Conservation (phyloP, 1,284 basidiomycete species). For the Naganishia cerealis region DNA sequence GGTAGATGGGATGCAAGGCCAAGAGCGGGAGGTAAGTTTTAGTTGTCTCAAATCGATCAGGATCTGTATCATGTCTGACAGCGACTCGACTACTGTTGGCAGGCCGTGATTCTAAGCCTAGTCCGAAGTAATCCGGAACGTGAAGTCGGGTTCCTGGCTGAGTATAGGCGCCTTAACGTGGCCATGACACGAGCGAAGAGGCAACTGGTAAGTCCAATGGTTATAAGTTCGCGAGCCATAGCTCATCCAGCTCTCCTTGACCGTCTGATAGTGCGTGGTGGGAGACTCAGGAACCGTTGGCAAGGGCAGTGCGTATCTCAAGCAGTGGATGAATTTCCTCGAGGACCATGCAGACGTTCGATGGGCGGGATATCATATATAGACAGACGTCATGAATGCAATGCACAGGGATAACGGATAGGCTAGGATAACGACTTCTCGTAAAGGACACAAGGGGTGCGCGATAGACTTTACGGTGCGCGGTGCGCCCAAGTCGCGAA, state of each 20-base stretch:
- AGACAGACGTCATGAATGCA: not conserved
- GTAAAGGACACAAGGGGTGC: not conserved
- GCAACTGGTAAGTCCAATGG: constrained; percentile 66
- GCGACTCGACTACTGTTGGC: constrained; percentile 41
- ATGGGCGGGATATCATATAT: constrained; percentile 63
- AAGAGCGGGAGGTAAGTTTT: constrained; percentile 60
- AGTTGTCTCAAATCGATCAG: not conserved
- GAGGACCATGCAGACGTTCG: constrained; percentile 85
- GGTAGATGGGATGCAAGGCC: constrained; percentile 89
- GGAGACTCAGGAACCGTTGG: constrained; percentile 86
- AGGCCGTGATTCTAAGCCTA: constrained; percentile 82
- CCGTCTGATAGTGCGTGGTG: constrained; percentile 68
- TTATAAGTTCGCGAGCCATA: not conserved
- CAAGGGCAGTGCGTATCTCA: constrained; percentile 77
- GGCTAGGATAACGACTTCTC: no score
- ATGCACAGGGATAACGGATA: no score
- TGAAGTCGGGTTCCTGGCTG: constrained; percentile 87
- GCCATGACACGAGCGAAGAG: constrained; percentile 90
- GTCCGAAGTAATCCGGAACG: constrained; percentile 80
- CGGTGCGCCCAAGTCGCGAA: constrained; percentile 11
- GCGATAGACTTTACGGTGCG: not conserved
- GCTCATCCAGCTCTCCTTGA: not conserved
- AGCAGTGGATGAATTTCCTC: constrained; percentile 85
- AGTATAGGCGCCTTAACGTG: constrained; percentile 85
- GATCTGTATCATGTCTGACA: not conserved